Evolutionary conservation across 768 basidiomycete genomes (phyloP).

Genomic region (Serendipita sp.): DNA sequence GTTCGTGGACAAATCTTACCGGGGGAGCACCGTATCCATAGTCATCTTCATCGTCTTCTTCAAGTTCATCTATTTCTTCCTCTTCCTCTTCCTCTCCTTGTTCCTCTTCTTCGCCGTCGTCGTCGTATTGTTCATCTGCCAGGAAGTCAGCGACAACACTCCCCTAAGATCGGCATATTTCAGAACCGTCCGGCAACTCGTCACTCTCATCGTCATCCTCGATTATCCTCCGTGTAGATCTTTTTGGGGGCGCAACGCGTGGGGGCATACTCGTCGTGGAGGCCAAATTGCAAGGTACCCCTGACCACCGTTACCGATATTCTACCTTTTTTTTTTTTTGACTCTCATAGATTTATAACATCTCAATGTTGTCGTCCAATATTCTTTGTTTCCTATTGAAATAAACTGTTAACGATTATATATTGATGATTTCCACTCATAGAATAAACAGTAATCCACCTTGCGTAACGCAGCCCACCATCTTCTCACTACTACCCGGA

Average conservation of each 20-base stretch:
- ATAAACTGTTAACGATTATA: no score
- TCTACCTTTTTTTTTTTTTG: not conserved
- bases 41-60: conserved; percentile 4
- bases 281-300: not conserved
- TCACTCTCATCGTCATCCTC: conserved; percentile 4
- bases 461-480: no score
- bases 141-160: not conserved
- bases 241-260: not conserved
- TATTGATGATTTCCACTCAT: no score
- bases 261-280: not conserved
- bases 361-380: not conserved
- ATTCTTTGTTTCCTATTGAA: no score
- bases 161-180: not conserved
- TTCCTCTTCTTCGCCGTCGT: not conserved
- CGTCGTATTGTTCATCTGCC: not conserved
- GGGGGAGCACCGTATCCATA: not conserved
- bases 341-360: not conserved
- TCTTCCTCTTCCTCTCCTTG: not conserved
- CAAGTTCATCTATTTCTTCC: not conserved
- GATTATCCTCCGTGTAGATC: not conserved
- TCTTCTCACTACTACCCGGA: no score
- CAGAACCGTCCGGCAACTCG: not conserved
- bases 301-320: not conserved
- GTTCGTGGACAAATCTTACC: not conserved
- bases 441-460: no score